Conservation (phyloP, 2,329 filamentous ascomycete genomes). For the Aspergillus novoparasiticus region DNA sequence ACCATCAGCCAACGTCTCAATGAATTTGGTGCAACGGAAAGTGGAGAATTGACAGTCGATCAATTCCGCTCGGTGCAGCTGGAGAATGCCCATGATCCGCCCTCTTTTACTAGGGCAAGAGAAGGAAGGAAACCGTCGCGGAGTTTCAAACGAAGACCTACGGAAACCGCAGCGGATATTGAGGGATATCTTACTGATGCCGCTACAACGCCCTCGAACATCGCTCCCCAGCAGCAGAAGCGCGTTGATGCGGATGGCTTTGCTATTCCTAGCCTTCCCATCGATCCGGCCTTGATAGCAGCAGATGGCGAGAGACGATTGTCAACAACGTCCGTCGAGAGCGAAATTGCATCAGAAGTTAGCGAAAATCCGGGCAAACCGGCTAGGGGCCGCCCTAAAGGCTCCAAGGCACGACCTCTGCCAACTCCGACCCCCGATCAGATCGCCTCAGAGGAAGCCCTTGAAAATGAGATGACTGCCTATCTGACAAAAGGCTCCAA, state of each 20-base stretch:
- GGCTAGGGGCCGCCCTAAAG: slow-evolving; percentile 34
- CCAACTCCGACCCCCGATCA: slow-evolving; percentile 63
- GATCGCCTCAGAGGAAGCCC: slow-evolving; percentile 58
- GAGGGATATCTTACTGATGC: slow-evolving; percentile 49
- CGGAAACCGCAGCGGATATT: slow-evolving; percentile 44
- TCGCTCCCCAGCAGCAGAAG: slow-evolving; percentile 29
- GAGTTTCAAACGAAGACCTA: slow-evolving; percentile 32
- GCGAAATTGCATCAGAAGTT: slow-evolving; percentile 26
- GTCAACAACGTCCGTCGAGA: slow-evolving; percentile 25
- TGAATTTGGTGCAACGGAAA: slow-evolving; percentile 87
- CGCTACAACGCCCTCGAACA: slow-evolving; percentile 7
- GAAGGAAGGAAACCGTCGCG: slow-evolving; percentile 60
- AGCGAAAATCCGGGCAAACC: slow-evolving; percentile 21
- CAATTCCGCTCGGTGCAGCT: slow-evolving; percentile 65
- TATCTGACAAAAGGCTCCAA: slow-evolving; percentile 55
- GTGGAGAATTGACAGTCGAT: slow-evolving; percentile 80
- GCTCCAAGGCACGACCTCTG: slow-evolving; percentile 34
- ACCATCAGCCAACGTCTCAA: slow-evolving; percentile 90
- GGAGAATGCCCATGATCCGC: slow-evolving; percentile 77
- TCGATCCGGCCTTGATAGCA: slow-evolving; percentile 46
- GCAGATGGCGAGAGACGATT: slow-evolving; percentile 22
- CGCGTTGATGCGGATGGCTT: slow-evolving; percentile 69
- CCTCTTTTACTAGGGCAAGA: slow-evolving; percentile 66
- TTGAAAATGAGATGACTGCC: slow-evolving; percentile 71
- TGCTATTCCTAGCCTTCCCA: slow-evolving; percentile 58